Base-by-base conservation (phyloP, 768 basidiomycete species). In the Termitomyces sp. region DNA sequence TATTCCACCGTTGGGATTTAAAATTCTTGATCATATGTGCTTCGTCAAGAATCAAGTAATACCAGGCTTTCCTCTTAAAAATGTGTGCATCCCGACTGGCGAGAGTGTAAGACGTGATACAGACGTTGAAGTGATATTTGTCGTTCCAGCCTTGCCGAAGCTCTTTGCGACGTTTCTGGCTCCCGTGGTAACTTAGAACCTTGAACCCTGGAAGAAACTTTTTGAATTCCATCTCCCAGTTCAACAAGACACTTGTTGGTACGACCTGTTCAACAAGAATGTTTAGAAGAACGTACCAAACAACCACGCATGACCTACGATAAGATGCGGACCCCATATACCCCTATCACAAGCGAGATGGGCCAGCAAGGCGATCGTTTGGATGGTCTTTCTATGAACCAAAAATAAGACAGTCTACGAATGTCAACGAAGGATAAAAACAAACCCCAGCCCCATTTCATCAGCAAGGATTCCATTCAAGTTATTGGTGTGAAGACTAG, bases 1-100 rank as follows among this genome's bases (percentile, higher is more conserved):
- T 92, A 64, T 92, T 92, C 94, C 95, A 97, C 37, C 95, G 82
- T 68, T 97, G 92, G 0, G 90, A 92, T 66, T 87, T 86, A 76
- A 95, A 96, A 69, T 97, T 97, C 75, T 95, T 95, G 84, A 97
- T 95, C 85, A 95, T 96, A 67, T 97, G 94, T 7, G 94, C 95
- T 71, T 97, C 94, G 68, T 97, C 94, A 5, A 97, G 84, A 54
- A 97, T 85, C 89, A 97, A 91, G 65, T 97, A 97, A 67, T 94
- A 92, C 95, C 95, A 96, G 48, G 83, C 77, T 73, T 93, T 95
- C 42, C 95, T 85, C 71, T 92, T 92, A 77, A 96, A 94, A 17
- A 95, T 89, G 64, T 91, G 85, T 52, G 91, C 87, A 68, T 97
- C 94, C 38, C 90, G 85, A 66, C 90, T 87, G n/a, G 92, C 94